A percentile compares a stretch with the other conserved stretches of the same genome.
phyloP scores from a whole-genome alignment of 1,284 basidiomycete species.

The Cryptococcus sp. region DNA sequence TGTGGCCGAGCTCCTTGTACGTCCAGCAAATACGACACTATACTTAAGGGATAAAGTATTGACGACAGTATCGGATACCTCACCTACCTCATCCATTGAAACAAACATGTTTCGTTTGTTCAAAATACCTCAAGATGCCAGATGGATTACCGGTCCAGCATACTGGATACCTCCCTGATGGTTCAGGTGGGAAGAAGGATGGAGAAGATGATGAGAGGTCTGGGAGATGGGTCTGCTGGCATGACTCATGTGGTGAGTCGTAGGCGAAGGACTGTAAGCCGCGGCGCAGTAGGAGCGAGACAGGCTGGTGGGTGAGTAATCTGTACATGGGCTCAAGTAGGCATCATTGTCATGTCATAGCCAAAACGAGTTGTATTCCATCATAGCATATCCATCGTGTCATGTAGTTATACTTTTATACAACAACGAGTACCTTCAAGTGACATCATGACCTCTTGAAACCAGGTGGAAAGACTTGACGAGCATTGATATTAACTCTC shows the following conservation, averaged over 20 bases:
- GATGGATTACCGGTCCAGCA: slow-evolving; percentile 11
- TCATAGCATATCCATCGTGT: too few species aligned
- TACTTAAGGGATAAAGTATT: neutral
- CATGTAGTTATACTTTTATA: too few species aligned
- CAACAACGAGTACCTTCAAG: neutral
- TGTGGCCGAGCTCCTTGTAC: slow-evolving; percentile 15
- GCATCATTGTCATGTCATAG: neutral
- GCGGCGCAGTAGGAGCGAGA: neutral
- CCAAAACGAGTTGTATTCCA: too few species aligned
- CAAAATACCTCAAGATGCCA: slow-evolving; percentile 5
- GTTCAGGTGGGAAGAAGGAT: neutral
- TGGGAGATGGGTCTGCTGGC: slow-evolving; percentile 20
- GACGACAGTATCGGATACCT: slow-evolving; percentile 9
- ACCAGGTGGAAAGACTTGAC: slow-evolving; percentile 60
- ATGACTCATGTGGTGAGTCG: slow-evolving; percentile 9
- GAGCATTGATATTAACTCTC: slow-evolving; percentile 78
- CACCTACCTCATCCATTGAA: slow-evolving; percentile 2
- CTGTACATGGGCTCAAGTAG: neutral
- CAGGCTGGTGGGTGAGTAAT: neutral
- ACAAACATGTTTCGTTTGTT: slow-evolving; percentile 13
- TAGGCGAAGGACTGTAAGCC: neutral
- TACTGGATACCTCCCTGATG: slow-evolving; percentile 7
- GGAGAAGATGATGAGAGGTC: neutral
- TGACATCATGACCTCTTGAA: slow-evolving; percentile 16
- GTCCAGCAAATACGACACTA: neutral